Base-by-base conservation (phyloP, 441 rosid species). In the Brassica balearica region DNA sequence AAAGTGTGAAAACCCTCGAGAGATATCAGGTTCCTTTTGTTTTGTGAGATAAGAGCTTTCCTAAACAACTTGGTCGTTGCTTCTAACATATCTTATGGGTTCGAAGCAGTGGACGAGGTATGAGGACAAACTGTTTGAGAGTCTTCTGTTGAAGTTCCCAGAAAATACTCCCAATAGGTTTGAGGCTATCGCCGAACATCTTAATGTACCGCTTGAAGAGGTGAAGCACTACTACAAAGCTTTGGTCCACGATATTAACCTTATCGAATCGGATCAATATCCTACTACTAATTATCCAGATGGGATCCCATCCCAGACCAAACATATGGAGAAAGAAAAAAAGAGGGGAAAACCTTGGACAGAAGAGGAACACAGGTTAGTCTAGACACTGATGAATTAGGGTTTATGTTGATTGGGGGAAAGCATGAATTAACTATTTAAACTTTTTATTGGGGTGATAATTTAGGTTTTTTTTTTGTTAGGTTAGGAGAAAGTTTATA, bases 81-180 rank as follows among this genome's bases (percentile, higher is more conserved):
- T 17, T 17, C 64, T 60, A 10, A 11, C 64, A 17, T 27, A 61
- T 17, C 19, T 27, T 2, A 62, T 64, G 69, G 69, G 14, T 65
- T 3, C 8, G 22, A 65, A 5, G 53, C 69, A 19, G 14, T 65
- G 97, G 97, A 81, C 78, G 43, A 81, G 88, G 6, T 6, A 3
- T 0, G 89, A 92, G 6, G 88, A 89, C 76, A 89, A 90, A 87
- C n/a, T 32, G 0, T 88, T 91, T 70, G 97, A 92, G 84, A 32
- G 20, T 14, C 90, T 89, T 14, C 72, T 91, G 19, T 81, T 85
- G 3, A 19, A 51, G 20, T 83, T 19, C 79, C n/a, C 88, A 0
- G 87, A 87, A 8, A 77, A 60, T 0, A 59, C 53, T 14, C 86
- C 90, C 1, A 69, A 81, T 66, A 86, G 91, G 5, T 87, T 94